Evolutionary conservation across 1,284 basidiomycete genomes (phyloP).

Genomic region (Erythrobasidium hasegawianum): DNA sequence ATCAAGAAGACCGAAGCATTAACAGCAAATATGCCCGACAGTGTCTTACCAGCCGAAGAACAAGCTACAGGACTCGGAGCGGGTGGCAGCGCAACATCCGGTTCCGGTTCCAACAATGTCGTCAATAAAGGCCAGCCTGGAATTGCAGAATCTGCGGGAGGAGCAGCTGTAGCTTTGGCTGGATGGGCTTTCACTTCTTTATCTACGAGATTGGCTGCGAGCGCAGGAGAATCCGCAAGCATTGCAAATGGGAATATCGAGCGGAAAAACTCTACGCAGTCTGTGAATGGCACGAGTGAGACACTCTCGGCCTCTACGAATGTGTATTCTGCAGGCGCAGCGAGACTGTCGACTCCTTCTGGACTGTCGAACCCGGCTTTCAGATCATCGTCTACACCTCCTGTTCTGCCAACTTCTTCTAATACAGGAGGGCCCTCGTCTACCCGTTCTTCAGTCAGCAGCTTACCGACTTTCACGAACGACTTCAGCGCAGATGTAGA

Average conservation of each 20-base stretch:
- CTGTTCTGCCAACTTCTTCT: too few relatives aligned
- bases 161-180: slow-evolving; percentile 81
- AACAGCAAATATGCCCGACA: slow-evolving; percentile 62
- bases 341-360: slow-evolving; percentile 44
- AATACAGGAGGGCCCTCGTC: not conserved
- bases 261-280: not conserved
- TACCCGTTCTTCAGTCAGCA: not conserved
- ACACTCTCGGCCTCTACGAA: slow-evolving; percentile 67
- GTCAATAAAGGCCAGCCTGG: slow-evolving; percentile 51
- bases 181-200: slow-evolving; percentile 91
- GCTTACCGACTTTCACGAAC: too few relatives aligned
- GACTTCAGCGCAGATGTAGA: too few relatives aligned
- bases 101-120: slow-evolving; percentile 15
- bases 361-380: slow-evolving; percentile 34
- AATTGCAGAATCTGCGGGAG: slow-evolving; percentile 76
- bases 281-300: slow-evolving; percentile 50
- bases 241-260: slow-evolving; percentile 10
- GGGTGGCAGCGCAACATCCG: slow-evolving; percentile 30
- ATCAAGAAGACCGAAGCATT: slow-evolving; percentile 75
- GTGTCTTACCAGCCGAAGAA: slow-evolving; percentile 16
- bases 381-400: not conserved
- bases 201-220: slow-evolving; percentile 61
- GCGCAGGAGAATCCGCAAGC: not conserved
- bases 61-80: slow-evolving; percentile 52
- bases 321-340: slow-evolving; percentile 57